Percentiles rank a stretch among this genome's conserved stretches.
These are phyloP conservation scores for Acrasis kona DNA, from an alignment of 78 protist genomes.

Conservation along the genomic window DNA sequence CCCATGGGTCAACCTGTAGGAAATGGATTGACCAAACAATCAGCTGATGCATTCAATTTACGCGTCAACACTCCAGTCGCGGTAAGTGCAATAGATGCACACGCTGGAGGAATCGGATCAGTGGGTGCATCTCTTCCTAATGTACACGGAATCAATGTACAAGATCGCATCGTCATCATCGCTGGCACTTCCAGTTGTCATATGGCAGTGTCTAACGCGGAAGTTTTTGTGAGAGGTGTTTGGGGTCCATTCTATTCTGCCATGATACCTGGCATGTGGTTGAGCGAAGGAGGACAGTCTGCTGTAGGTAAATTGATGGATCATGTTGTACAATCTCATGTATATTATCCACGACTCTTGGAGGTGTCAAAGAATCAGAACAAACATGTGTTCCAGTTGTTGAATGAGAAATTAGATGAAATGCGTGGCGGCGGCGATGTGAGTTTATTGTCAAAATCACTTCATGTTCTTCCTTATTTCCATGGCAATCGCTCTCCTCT, in stretches of 20 bases:
- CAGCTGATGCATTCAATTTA: constrained; percentile 10
- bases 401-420: neutral
- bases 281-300: constrained; percentile 39
- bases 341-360: neutral
- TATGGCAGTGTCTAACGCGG: neutral
- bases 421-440: neutral
- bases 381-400: neutral
- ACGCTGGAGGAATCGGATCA: constrained; percentile 37
- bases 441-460: neutral
- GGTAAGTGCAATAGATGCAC: constrained; percentile 33
- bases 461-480: constrained; percentile 22
- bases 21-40: constrained; percentile 1
- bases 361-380: neutral
- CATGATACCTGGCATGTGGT: constrained; percentile 12
- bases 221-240: constrained; percentile 1
- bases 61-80: neutral
- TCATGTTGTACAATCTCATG: neutral
- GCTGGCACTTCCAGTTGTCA: constrained; percentile 31
- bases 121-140: neutral
- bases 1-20: neutral
- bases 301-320: constrained; percentile 13
- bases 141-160: neutral
- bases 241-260: constrained; percentile 38
- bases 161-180: neutral
- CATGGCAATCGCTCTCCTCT: constrained; percentile 35